Base-by-base conservation (phyloP, 106 monocot species). In the Iris macrosiphon region DNA sequence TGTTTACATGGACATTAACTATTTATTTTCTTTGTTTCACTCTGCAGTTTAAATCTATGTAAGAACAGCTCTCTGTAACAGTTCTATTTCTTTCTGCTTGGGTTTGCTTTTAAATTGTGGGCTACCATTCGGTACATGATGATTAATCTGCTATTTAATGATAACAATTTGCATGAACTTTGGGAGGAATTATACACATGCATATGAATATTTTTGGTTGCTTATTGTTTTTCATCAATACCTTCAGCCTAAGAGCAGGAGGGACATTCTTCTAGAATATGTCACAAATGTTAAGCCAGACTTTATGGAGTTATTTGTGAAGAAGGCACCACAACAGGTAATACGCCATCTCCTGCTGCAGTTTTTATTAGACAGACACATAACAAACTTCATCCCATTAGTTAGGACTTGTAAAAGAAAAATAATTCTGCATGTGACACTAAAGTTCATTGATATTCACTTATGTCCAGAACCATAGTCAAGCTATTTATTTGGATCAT, bases 211-310 rank as follows among this genome's bases (percentile, higher is more conserved):
- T n/a, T n/a, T n/a, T n/a, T 35, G 29, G 21, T 22, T 61, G 53
- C 13, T 49, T 42, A 22, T 45, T 22, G 19, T 16, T 45, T n/a
- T 8, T 60, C 24, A 27, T 38, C 19, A 19, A 26, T 50, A 20
- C 49, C 54, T 23, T 58, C 74, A 87, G 92, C 79, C 82, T 7
- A 92, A 82, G 47, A 75, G 52, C 63, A 76, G 85, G 67, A 82
- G 79, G 62, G 89, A 96, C 5, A 77, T 90, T 60, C 95, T 90
- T 41, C 62, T 96, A 49, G 89, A 96, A 37, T 96, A 90, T 55
- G 89, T 96, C 12, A 96, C 54, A 63, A 90, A 76, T 75, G 83
- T 96, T 40, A 74, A 96, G 35, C 89, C 95, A 30, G 95, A 90
- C 54, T 83, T 96, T 69, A 72, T 90, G 89, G 86, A 90, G 43